Base-by-base conservation (phyloP, 2,329 filamentous ascomycete species). In the Plectosphaerella plurivora region DNA sequence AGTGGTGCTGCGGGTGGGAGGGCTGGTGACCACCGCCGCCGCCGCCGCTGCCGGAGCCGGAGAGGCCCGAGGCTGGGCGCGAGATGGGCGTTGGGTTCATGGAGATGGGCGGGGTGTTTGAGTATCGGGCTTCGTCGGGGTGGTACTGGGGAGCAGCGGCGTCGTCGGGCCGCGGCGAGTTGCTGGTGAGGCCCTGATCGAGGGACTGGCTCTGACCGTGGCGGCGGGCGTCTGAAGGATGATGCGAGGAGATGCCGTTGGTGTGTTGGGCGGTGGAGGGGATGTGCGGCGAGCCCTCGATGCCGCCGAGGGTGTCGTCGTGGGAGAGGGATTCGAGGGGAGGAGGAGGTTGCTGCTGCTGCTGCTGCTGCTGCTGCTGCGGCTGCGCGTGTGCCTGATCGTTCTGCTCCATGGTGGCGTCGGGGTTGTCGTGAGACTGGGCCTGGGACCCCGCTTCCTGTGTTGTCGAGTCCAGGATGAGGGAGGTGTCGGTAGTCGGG, bases 61-160 rank as follows among this genome's bases (percentile, higher is more conserved):
- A 82, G 36, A 83, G 68, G 44, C 78, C 77, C 24, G 81, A 84
- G 4, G 79, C 73, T 5, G 81, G 79, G 50, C 81, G 73, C 51
- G 79, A 82, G 61, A 77, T 71, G 22, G 75, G 68, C 22, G 73
- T 68, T 46, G 68, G 61, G 52, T 41, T 42, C 53, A 53, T 25
- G 35, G 73, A 70, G 6, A 75, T 66, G 2, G 75, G 74, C 51
- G 76, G 75, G 16, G 76, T 78, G 47, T 68, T 70, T 6, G 48
- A 35, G 63, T 77, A 79, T 52, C 72, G 70, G 35, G 41, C 41
- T 44, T 64, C 64, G 14, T 67, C 70, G 33, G 71, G 68, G 45
- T 79, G 76, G 50, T 66, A 51, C 49, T 75, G 71, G 46, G 75
- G 73, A 22, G 22, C 22, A 22, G 22, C 22, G 6, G 48, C 48